Evolutionary conservation across 352 stramenopile genomes (phyloP), one percentile per base, ranked within the genome.

Genomic region (Aphanomyces astaci): DNA sequence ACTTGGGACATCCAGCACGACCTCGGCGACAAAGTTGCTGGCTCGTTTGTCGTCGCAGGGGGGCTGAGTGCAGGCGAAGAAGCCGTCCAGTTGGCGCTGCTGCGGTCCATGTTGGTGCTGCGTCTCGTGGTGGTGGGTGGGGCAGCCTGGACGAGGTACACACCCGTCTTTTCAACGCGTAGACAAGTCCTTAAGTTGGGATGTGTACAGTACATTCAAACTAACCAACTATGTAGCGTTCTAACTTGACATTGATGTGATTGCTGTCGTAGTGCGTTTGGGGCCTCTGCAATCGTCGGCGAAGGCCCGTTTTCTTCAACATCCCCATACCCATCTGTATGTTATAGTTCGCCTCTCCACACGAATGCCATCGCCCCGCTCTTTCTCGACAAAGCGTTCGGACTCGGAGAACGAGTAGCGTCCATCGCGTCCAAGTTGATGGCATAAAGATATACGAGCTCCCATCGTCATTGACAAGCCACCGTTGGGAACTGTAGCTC

Each of bases 81-180:
- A 72, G 78, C 90, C 54, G 89, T 84, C 7, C 91, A 94, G 78
- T 81, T 95, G 53, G 89, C 89, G 46, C 71, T 96, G 45, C 73
- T 96, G 27, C 80, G 92, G 57, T 90, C 81, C 33, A 87, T 96
- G 77, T 81, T 96, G 72, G 86, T 96, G 60, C 94, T 94, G 64
- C 84, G 87, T 66, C 84, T 96, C 76, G 79, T 94, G 48, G 76
- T 90, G 33, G 88, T 94, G 11, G 88, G 86, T 27, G 88, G 88
- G 24, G 86, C 92, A 71, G 78, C 73, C 54, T 96, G 88, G 88
- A 92, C 84, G 45, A 92, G 54, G 54, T 63, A 63, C 24, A 53
- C 45, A 25, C 4, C 9, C 13, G 13, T 27, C 22, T 19, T 46
- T 46, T 9, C 39, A 46, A 17, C 39, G 39, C 17, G 9, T 46